These are phyloP conservation scores for Amanita pseudoporphyria DNA, from an alignment of 768 basidiomycete species.

Conservation along the genomic window DNA sequence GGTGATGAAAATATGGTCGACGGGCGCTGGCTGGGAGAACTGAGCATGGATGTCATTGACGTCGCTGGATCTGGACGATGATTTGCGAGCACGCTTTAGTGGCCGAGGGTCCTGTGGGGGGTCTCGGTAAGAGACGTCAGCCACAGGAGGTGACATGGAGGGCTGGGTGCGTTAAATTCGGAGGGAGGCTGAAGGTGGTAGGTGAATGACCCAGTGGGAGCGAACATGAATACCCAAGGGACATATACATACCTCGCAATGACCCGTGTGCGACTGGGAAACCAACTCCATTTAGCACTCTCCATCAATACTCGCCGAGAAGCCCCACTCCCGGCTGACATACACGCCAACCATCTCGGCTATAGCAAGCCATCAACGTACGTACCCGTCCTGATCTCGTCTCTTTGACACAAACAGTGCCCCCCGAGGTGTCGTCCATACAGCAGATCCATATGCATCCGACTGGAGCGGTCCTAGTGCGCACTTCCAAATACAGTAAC, in stretches of 20 bases:
- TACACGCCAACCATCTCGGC: not conserved
- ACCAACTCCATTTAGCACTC: not conserved
- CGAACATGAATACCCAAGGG: constrained; percentile 1
- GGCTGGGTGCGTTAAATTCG: constrained; percentile 5
- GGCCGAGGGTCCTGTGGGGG: constrained; percentile 4
- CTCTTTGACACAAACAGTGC: no score
- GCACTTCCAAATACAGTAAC: no score
- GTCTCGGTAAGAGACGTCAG: constrained; percentile 1
- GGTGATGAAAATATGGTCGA: constrained; percentile 43
- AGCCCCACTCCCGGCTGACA: not conserved
- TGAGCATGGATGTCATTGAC: not conserved
- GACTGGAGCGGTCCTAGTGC: no score
- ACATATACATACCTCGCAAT: constrained; percentile 6
- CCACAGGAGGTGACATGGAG: constrained; percentile 3
- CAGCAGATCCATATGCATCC: no score
- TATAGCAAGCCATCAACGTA: not conserved
- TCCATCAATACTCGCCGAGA: constrained; percentile 5
- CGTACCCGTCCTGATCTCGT: no score
- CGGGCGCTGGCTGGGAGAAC: constrained; percentile 16
- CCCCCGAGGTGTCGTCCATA: no score
- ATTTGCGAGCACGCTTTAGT: constrained; percentile 6
- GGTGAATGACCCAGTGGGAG: constrained; percentile 5
- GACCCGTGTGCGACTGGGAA: not conserved
- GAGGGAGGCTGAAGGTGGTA: constrained; percentile 8
- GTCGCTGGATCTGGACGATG: constrained; percentile 2